Conservation (phyloP, 1,139 yeast genomes). For the Suhomyces atakaporum region DNA sequence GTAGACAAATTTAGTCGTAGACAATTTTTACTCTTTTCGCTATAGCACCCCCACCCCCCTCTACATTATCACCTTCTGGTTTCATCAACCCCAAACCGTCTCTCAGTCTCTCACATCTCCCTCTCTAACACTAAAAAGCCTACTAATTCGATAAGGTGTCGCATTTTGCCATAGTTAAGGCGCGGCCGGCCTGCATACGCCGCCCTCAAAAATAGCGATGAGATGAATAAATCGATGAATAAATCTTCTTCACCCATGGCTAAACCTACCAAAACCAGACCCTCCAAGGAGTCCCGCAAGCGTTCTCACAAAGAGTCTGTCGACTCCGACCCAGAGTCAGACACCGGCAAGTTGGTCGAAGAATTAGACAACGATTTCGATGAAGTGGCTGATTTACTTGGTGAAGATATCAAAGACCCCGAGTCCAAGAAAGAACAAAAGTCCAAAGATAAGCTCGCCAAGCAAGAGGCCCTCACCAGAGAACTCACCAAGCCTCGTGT, state of each 20-base stretch:
- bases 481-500: slow-evolving; percentile 31
- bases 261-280: slow-evolving; percentile 9
- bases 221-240: slow-evolving; percentile 25
- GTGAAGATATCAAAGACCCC: slow-evolving; percentile 45
- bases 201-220: slow-evolving; percentile 21
- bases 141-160: no score
- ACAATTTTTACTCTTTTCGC: no score
- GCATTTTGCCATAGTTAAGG: no score
- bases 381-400: slow-evolving; percentile 57
- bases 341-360: slow-evolving; percentile 47
- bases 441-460: slow-evolving; percentile 21
- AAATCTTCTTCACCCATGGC: slow-evolving; percentile 12
- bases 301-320: slow-evolving; percentile 20
- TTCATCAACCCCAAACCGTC: no score
- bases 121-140: no score
- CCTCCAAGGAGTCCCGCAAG: slow-evolving; percentile 16
- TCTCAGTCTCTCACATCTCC: no score
- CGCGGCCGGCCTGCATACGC: no score
- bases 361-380: slow-evolving; percentile 55
- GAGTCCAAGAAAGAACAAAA: slow-evolving; percentile 29
- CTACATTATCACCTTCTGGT: no score
- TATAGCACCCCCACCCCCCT: no score
- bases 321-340: slow-evolving; percentile 30
- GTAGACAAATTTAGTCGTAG: no score
- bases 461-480: slow-evolving; percentile 22